Base-by-base conservation (phyloP, 2,329 filamentous ascomycete genomes). In the Paracoccidioides lutzii region DNA sequence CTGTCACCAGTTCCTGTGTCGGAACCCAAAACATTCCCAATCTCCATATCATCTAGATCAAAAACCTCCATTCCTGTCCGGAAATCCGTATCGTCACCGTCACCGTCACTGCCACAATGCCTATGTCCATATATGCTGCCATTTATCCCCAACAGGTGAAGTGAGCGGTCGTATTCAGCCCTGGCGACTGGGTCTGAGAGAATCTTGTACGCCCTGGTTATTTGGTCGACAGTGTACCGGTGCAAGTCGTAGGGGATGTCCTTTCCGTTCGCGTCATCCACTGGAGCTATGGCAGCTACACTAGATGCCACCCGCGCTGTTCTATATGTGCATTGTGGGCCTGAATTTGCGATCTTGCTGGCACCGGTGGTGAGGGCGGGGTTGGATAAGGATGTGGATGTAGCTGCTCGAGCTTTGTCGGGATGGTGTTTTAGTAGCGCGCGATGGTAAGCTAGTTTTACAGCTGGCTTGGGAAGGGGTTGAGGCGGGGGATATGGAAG, bases 381-480 rank as follows among this genome's bases (percentile, higher is more conserved):
- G 35, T 51, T 43, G 49, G 1, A 33, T 37, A 22, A 22, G 22
- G 22, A 22, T 22, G 22, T 22, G 22, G 14, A n/a, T 53, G 37
- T 33, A 57, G 41, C 44, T 14, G 57, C 37, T 33, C 46, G 30
- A n/a, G 58, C 57, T 52, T 60, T 61, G 53, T 52, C 50, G 0
- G 81, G 81, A 63, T 84, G 81, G 61, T 82, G 73, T 32, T 67
- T 66, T 4, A 84, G 71, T 30, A 84, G 71, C 5, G 80, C 78
- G 50, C 71, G 74, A 57, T 77, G 78, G 65, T 84, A 84, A 8
- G 81, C 81, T 35, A 68, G 58, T 63, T 78, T 79, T 54, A 81
- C 66, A 42, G 76, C 73, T 55, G 71, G 67, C 50, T 71, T 71
- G 49, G 35, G 41, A 7, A 56, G 46, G 42, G n/a, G 33, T 41